These are phyloP conservation scores for Lophiotrema nucula DNA, from an alignment of 495 filamentous ascomycete genomes.

Conservation along the genomic window DNA sequence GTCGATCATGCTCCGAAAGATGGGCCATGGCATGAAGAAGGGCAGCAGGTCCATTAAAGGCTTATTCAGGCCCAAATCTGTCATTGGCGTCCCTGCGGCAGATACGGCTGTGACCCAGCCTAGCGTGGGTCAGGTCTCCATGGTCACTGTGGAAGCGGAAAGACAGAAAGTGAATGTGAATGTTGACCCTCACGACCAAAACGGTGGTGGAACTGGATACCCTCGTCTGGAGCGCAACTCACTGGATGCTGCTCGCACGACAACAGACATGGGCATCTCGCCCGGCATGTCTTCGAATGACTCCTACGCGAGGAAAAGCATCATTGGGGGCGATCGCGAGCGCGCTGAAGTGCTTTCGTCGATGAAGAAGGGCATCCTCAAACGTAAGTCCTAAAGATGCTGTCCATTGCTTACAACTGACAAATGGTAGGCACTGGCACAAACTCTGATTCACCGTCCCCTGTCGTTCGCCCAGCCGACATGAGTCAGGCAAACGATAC, in stretches of 20 bases:
- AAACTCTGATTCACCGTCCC: slow-evolving; percentile 66
- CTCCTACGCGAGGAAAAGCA: slow-evolving; percentile 68
- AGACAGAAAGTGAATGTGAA: slow-evolving; percentile 76
- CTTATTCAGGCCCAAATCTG: slow-evolving; percentile 90
- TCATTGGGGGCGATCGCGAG: slow-evolving; percentile 86
- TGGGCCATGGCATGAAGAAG: slow-evolving; percentile 97
- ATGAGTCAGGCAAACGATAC: slow-evolving; percentile 64
- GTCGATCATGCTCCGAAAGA: slow-evolving; percentile 98
- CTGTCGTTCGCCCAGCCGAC: slow-evolving; percentile 60
- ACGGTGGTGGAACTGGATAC: slow-evolving; percentile 76
- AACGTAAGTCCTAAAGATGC: slow-evolving; percentile 63
- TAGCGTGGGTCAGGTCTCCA: slow-evolving; percentile 77
- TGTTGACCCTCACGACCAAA: slow-evolving; percentile 64
- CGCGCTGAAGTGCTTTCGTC: slow-evolving; percentile 86
- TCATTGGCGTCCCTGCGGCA: slow-evolving; percentile 70
- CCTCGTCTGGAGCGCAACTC: slow-evolving; percentile 84
- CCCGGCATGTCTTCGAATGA: slow-evolving; percentile 50
- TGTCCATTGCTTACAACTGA: slow-evolving; percentile 10
- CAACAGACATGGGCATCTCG: slow-evolving; percentile 46
- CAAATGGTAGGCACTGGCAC: slow-evolving; percentile 52
- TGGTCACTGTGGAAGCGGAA: slow-evolving; percentile 94
- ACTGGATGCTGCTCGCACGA: slow-evolving; percentile 55
- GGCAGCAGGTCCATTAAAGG: slow-evolving; percentile 86
- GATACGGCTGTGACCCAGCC: slow-evolving; percentile 65
- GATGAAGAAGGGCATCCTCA: slow-evolving; percentile 90